Evolutionary conservation across 2,329 filamentous ascomycete species (phyloP).

Genomic region (Talaromyces sp.): DNA sequence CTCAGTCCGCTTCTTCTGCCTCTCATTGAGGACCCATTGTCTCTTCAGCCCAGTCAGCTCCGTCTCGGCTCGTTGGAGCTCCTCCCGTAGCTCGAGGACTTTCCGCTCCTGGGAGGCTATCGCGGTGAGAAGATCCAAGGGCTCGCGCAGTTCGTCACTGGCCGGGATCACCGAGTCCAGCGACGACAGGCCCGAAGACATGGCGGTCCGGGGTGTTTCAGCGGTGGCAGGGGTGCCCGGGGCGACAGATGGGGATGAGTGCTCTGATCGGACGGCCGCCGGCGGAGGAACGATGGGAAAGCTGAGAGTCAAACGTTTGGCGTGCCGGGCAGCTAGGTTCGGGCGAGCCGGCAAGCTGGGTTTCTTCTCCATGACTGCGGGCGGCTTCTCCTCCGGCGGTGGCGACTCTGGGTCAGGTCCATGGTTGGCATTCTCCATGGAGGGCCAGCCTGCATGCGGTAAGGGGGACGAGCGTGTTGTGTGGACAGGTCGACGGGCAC

Average conservation of each 20-base stretch:
- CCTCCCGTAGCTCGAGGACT: conserved; percentile 86
- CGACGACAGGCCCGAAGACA: conserved; percentile 6
- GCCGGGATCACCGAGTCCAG: conserved; percentile 20
- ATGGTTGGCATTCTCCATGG: conserved; percentile 10
- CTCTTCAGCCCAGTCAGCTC: conserved; percentile 74
- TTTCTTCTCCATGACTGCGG: neutral
- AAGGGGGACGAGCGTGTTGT: neutral
- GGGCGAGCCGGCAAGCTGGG: conserved; percentile 19
- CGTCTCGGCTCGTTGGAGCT: conserved; percentile 74
- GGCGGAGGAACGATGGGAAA: conserved; percentile 38
- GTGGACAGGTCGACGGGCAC: neutral
- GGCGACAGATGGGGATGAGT: conserved; percentile 23
- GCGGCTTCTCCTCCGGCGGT: neutral
- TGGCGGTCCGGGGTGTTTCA: conserved; percentile 4
- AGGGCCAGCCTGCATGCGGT: conserved; percentile 6
- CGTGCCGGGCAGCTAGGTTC: conserved; percentile 33
- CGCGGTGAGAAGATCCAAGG: conserved; percentile 72
- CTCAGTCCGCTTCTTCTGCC: conserved; percentile 67
- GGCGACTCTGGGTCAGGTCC: conserved; percentile 7
- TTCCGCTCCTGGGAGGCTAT: conserved; percentile 87
- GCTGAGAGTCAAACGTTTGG: conserved; percentile 43
- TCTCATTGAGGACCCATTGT: conserved; percentile 75
- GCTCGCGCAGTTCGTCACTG: conserved; percentile 40
- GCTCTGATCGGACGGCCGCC: conserved; percentile 18
- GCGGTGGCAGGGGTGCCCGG: neutral